A percentile compares a stretch with the other conserved stretches of the same genome.
Evolutionary conservation across 495 filamentous ascomycete species (phyloP).

Genomic region (Xylaria curta): DNA sequence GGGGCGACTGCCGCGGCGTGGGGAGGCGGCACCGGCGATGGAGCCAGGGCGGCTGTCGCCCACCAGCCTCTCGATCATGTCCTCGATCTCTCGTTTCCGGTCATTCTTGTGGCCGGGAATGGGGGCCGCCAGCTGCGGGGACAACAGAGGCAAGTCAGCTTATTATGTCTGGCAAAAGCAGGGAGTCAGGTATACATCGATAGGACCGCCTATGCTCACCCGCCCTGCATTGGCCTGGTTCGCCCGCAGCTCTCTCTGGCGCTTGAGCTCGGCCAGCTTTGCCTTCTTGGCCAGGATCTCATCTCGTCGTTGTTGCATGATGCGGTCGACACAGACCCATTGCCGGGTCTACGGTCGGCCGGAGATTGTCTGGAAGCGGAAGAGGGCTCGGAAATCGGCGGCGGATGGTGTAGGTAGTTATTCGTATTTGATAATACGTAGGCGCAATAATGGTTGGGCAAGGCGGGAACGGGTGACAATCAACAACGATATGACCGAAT

Average conservation of each 20-base stretch:
- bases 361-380: not conserved
- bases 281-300: slow-evolving; percentile 94
- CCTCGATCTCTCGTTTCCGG: slow-evolving; percentile 76
- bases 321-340: slow-evolving; percentile 49
- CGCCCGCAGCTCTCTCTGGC: slow-evolving; percentile 81
- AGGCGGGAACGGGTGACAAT: not conserved
- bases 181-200: slow-evolving; percentile 52
- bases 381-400: slow-evolving; percentile 4
- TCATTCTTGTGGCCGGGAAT: slow-evolving; percentile 72
- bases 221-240: slow-evolving; percentile 71
- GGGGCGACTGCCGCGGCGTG: slow-evolving; percentile 77
- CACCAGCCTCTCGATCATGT: slow-evolving; percentile 77
- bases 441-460: not conserved
- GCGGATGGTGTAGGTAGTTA: not conserved
- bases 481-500: not conserved
- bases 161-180: not conserved
- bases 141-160: slow-evolving; percentile 34
- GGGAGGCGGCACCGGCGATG: slow-evolving; percentile 67
- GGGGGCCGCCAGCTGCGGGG: slow-evolving; percentile 68
- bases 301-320: slow-evolving; percentile 85
- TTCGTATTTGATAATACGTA: not conserved
- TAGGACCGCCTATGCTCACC: slow-evolving; percentile 60
- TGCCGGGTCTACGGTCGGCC: slow-evolving; percentile 29
- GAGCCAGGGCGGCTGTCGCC: slow-evolving; percentile 78
- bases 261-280: slow-evolving; percentile 93